Evolutionary conservation across 768 basidiomycete species (phyloP).

Genomic region (Holtermannia corniformis): DNA sequence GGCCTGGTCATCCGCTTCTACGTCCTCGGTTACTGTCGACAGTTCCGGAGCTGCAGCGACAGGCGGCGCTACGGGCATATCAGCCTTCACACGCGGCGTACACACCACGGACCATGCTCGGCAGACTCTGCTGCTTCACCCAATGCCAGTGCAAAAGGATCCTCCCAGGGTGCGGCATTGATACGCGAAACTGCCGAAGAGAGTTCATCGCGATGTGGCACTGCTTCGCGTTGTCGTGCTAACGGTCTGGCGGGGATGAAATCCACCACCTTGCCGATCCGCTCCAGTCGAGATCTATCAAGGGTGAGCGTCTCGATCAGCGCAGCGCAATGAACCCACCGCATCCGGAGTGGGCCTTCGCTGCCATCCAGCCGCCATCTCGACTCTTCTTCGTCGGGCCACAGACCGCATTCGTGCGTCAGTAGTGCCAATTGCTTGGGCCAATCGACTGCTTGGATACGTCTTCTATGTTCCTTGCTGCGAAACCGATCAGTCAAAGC

Average conservation of each 20-base stretch:
- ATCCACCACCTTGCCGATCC: conserved; percentile 15
- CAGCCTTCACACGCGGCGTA: not conserved
- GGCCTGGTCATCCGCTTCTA: conserved; percentile 20
- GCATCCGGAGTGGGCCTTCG: conserved; percentile 76
- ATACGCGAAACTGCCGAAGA: conserved; percentile 34
- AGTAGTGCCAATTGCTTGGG: conserved; percentile 51
- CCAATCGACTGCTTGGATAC: conserved; percentile 44
- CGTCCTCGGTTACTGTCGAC: not conserved
- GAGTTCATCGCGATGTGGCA: conserved; percentile 33
- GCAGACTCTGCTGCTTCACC: conserved; percentile 24
- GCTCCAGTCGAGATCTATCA: conserved; percentile 23
- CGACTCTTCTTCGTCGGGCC: conserved; percentile 53
- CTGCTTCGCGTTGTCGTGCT: conserved; percentile 30
- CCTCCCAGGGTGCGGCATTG: conserved; percentile 38
- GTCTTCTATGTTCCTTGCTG: conserved; percentile 69
- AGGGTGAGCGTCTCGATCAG: not conserved
- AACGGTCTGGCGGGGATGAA: conserved; percentile 13
- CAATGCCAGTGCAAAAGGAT: conserved; percentile 35
- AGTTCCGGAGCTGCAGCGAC: conserved; percentile 1
- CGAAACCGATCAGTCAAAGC: conserved; percentile 11
- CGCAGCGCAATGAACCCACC: conserved; percentile 46
- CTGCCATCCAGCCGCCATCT: conserved; percentile 82
- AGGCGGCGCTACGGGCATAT: not conserved
- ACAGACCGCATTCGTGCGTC: conserved; percentile 70
- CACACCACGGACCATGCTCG: conserved; percentile 15